Conservation (phyloP, 2,329 filamentous ascomycete species). For the Colletotrichum incanum region DNA sequence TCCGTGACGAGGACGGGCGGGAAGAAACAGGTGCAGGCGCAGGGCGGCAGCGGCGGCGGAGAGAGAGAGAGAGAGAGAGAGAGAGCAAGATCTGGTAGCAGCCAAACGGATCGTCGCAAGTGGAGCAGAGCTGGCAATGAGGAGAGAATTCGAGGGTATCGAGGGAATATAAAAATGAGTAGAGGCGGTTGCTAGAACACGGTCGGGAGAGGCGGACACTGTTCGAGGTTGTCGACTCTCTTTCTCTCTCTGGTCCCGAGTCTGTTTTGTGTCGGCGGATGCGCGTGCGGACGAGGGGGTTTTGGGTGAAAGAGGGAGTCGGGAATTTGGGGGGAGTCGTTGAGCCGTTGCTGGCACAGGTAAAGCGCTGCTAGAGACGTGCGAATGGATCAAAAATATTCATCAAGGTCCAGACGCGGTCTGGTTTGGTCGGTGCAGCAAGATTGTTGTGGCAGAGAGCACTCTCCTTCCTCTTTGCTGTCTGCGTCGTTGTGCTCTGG, state of each 20-base stretch:
- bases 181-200: slow-evolving; percentile 8
- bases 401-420: slow-evolving; percentile 20
- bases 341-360: slow-evolving; percentile 24
- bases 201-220: slow-evolving; percentile 20
- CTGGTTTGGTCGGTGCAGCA: slow-evolving; percentile 10
- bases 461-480: slow-evolving; percentile 22
- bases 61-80: slow-evolving; percentile 10
- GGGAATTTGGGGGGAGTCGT: slow-evolving; percentile 10
- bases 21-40: slow-evolving; percentile 15
- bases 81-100: slow-evolving; percentile 24
- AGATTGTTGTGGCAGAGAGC: slow-evolving; percentile 21
- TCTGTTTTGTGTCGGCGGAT: slow-evolving; percentile 6
- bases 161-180: slow-evolving; percentile 15
- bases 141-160: slow-evolving; percentile 5
- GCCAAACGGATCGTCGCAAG: slow-evolving; percentile 11
- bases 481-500: slow-evolving; percentile 37
- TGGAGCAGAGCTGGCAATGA: slow-evolving; percentile 3
- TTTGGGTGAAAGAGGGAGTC: slow-evolving; percentile 26
- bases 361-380: slow-evolving; percentile 38
- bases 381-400: slow-evolving; percentile 23
- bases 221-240: slow-evolving; percentile 35
- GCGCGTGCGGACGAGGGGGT: slow-evolving; percentile 22
- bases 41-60: slow-evolving; percentile 26
- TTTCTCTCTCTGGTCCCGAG: slow-evolving; percentile 14
- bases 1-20: slow-evolving; percentile 40